Evolutionary conservation across 371 early-diverging fungal genomes (phyloP), one percentile per base, ranked within the genome.

Genomic region (Funneliformis caledonium): DNA sequence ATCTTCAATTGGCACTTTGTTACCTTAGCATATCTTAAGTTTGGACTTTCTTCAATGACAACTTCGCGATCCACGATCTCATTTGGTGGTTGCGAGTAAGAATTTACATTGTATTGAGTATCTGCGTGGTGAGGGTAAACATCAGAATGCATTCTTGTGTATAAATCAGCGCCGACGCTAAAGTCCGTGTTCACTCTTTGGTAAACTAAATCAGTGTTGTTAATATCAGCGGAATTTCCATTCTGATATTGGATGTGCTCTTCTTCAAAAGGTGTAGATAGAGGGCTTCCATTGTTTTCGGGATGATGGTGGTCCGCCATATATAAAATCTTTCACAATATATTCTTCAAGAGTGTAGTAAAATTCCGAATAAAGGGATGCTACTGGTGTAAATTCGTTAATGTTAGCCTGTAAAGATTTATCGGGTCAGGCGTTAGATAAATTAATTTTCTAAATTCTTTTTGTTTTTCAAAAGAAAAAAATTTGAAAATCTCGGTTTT

Each of bases 11-110:
- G 19, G 64, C 8, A 48, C 52, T 47, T 72, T 7, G 31, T 80
- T 85, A 91, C 91, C 86, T 89, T 91, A 62, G 92, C 92, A 85
- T 93, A 94, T 64, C 94, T 87, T 47, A 87, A 85, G 75, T 92
- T 91, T 10, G 94, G 94, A 75, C 92, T 91, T 19, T 88, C 84
- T 85, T 94, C 93, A 52, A 92, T 88, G 11, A 93, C 91, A 77
- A 90, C 86, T 82, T 94, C 94, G 5, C 86, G 83, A 81, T 89
- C 68, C 37, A 67, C 16, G 14, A 61, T 19, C 14, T 62, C 76
- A 76, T 62, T 76, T 31, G 45, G 22, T 19, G 52, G 70, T 10
- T 37, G 19, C 56, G 19, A 19, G 31, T 59, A 75, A 48, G n/a
- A 14, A 31, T 4, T 22, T 47, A 50, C 26, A 33, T 14, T 42